Percentiles rank a stretch among this genome's conserved stretches.
phyloP scores from a whole-genome alignment of 495 filamentous ascomycete species.

The Penicillium parvum region DNA sequence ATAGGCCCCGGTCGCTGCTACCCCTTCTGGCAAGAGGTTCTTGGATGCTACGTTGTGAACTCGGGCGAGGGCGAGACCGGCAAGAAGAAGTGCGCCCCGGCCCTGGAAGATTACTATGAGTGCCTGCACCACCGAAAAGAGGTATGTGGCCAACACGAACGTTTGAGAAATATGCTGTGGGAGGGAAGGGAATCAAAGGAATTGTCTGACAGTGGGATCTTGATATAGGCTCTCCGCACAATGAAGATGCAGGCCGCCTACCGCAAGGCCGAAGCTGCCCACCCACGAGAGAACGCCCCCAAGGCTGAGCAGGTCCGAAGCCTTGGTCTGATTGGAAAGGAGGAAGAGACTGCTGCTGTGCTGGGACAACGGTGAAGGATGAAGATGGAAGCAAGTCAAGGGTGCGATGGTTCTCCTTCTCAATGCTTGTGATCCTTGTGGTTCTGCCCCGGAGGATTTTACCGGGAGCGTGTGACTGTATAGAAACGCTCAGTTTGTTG shows the following conservation, averaged over 20 bases:
- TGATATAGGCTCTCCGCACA: slow-evolving; percentile 66
- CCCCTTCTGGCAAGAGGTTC: slow-evolving; percentile 95
- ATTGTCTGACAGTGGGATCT: slow-evolving; percentile 1
- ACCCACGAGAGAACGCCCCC: slow-evolving; percentile 70
- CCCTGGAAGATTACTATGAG: slow-evolving; percentile 95
- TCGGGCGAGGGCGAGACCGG: slow-evolving; percentile 68
- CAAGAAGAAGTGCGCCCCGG: slow-evolving; percentile 85
- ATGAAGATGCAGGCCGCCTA: slow-evolving; percentile 80
- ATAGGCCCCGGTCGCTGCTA: slow-evolving; percentile 91
- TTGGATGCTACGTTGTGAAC: slow-evolving; percentile 87
- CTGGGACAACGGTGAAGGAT: slow-evolving; percentile 36
- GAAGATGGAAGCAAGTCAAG: slow-evolving; percentile 13
- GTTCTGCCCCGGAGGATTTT: slow-evolving; percentile 21
- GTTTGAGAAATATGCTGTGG: too few relatives aligned
- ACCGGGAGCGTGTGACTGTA: slow-evolving; percentile 34
- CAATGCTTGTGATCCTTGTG: slow-evolving; percentile 29
- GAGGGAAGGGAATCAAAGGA: slow-evolving; percentile 2
- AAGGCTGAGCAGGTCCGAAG: slow-evolving; percentile 75
- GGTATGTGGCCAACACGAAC: too few relatives aligned
- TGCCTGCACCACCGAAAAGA: slow-evolving; percentile 98
- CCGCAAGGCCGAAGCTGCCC: slow-evolving; percentile 69
- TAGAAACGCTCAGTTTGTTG: slow-evolving; percentile 36
- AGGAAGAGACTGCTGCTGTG: slow-evolving; percentile 70
- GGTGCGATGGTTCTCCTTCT: slow-evolving; percentile 26
- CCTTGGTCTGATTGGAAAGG: slow-evolving; percentile 74